phyloP scores from a whole-genome alignment of 768 basidiomycete species.

The Piloderma croceum region DNA sequence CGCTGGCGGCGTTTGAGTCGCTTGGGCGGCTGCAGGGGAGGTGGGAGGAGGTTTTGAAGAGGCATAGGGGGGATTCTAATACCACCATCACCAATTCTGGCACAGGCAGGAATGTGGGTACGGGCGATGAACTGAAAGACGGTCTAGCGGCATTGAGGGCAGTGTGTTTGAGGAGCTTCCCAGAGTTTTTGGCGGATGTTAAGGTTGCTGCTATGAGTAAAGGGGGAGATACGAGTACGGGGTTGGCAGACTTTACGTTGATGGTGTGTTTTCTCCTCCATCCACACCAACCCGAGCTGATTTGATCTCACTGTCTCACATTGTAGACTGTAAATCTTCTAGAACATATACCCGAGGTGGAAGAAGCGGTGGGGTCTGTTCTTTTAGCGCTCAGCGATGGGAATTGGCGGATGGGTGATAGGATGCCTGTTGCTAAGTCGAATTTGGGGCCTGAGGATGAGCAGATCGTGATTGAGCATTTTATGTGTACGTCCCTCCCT shows the following conservation, averaged over 20 bases:
- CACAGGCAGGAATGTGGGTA: conserved; percentile 31
- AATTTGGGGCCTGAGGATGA: conserved; percentile 52
- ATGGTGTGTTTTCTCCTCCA: conserved; percentile 34
- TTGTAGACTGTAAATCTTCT: conserved; percentile 67
- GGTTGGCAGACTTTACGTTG: conserved; percentile 55
- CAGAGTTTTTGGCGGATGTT: conserved; percentile 78
- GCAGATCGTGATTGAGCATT: conserved; percentile 67
- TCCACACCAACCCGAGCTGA: background rate
- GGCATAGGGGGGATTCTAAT: conserved; percentile 63
- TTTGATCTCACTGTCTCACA: no score
- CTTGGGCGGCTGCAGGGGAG: conserved; percentile 15
- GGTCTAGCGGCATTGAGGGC: conserved; percentile 57
- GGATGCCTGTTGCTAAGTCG: conserved; percentile 53
- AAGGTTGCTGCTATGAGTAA: conserved; percentile 56
- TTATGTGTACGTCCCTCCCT: conserved; percentile 53
- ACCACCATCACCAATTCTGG: conserved; percentile 46
- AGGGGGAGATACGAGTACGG: conserved; percentile 56
- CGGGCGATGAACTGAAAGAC: conserved; percentile 67
- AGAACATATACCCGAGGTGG: conserved; percentile 63
- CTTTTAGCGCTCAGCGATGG: conserved; percentile 74
- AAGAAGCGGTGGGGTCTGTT: conserved; percentile 59
- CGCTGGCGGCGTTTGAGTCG: conserved; percentile 63
- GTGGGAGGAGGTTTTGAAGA: conserved; percentile 38
- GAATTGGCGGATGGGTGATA: conserved; percentile 91
- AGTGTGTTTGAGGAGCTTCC: conserved; percentile 75